Percentiles rank a stretch among this genome's conserved stretches.
These are phyloP conservation scores for Paraphoma sp. DNA, from an alignment of 2,329 filamentous ascomycete genomes.

Conservation along the genomic window DNA sequence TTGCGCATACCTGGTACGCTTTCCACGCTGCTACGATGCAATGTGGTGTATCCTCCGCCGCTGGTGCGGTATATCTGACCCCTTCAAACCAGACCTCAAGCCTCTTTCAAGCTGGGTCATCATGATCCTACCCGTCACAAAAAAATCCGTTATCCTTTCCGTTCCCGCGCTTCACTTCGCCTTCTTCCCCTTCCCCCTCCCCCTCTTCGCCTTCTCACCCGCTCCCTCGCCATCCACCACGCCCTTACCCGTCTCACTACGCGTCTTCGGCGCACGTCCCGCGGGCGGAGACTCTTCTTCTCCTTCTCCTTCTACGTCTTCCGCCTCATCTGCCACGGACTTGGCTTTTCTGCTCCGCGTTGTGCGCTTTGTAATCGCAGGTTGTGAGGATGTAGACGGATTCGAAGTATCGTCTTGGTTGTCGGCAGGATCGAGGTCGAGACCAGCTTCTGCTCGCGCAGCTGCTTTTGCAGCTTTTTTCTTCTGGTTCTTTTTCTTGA, in stretches of 20 bases:
- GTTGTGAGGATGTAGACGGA: neutral
- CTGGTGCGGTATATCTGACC: too few relatives aligned
- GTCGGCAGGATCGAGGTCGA: neutral
- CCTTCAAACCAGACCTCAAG: too few relatives aligned
- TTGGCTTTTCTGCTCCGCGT: constrained; percentile 4
- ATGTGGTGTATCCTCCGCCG: too few relatives aligned
- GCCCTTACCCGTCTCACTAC: constrained; percentile 32
- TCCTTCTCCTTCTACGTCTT: neutral
- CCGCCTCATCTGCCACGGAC: neutral
- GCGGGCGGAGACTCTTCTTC: neutral
- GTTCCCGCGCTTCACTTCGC: constrained; percentile 1
- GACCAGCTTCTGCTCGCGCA: neutral
- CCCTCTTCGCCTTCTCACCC: neutral
- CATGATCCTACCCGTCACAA: too few relatives aligned
- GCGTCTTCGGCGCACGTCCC: constrained; percentile 23
- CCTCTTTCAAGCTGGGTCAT: too few relatives aligned
- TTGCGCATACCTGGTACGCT: too few relatives aligned
- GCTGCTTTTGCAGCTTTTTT: neutral
- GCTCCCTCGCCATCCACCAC: constrained; percentile 23
- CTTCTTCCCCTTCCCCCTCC: constrained; percentile 12
- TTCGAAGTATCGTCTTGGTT: neutral
- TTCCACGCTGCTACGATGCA: too few relatives aligned
- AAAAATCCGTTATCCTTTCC: neutral
- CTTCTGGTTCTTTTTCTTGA: neutral
- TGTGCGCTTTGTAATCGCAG: constrained; percentile 6